Base-by-base conservation (phyloP, 169 alveolate species). In the Plasmodium adleri region DNA sequence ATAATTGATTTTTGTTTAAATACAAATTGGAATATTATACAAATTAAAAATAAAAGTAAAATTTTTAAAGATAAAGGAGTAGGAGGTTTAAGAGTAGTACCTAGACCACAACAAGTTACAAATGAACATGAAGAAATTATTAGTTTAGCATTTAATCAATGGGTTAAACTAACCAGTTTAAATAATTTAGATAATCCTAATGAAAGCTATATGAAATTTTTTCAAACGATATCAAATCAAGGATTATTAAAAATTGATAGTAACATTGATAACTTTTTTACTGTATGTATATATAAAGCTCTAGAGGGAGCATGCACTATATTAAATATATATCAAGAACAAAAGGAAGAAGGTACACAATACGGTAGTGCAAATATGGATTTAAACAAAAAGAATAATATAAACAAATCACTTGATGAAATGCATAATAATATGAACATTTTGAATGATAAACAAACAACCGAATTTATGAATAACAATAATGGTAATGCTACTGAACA, bases 171-270 rank as follows among this genome's bases (percentile, higher is more conserved):
- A 76, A 76, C 89, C 50, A 50, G 67, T 39, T 74, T 90, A 24
- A 76, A 66, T 56, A 94, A 88, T 56, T 91, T 91, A 15, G 96
- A 93, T 12, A 74, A 86, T 50, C 74, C 92, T 45, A 70, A 87
- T 52, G 59, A 92, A 60, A 90, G 89, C 26, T 94, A 95, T 90
- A 88, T 95, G 10, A 93, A 92, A 28, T 96, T 95, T 92, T 95
- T 96, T 88, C 98, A 96, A 88, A 76, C 95, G 28, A 93, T 96
- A 72, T 93, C 96, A 43, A 92, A 94, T 47, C 97, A 96, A 89
- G 95, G 96, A n/a, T 90, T 96, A 62, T 89, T 96, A 63, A 93
- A 93, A 88, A 95, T 96, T 95, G 98, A 96, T 75, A 97, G 94
- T 9, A 95, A 96, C 62, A 95, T 97, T 1, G 98, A 96, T 73